A percentile compares a stretch with the other conserved stretches of the same genome.
Evolutionary conservation across 2,329 filamentous ascomycete genomes (phyloP).

Genomic region (Diaporthe helianthi): DNA sequence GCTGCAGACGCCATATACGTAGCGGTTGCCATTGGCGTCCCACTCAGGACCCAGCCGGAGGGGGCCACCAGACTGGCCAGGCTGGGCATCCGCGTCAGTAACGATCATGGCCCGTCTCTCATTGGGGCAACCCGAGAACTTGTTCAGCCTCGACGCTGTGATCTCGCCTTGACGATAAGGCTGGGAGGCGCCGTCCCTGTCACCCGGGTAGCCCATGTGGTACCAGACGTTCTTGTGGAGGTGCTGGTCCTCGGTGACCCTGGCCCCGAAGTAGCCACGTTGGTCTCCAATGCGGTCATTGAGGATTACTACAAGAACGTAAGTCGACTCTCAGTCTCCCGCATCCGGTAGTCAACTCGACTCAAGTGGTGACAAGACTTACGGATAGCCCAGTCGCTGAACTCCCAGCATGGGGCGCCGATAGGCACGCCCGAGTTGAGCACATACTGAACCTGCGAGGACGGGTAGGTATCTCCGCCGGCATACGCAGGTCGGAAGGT

Average conservation of each 20-base stretch:
- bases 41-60: constrained; percentile 10
- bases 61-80: background rate
- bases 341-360: background rate
- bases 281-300: background rate
- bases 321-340: background rate
- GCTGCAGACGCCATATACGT: constrained; percentile 1
- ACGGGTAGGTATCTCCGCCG: background rate
- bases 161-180: background rate
- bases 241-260: background rate
- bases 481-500: background rate
- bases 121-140: background rate
- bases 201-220: background rate
- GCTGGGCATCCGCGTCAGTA: background rate
- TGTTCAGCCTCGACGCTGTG: background rate
- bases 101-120: background rate
- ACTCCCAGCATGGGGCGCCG: constrained; percentile 1
- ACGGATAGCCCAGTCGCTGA: constrained; percentile 3
- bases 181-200: background rate
- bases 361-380: background rate
- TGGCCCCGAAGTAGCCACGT: background rate
- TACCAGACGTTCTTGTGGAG: constrained; percentile 2
- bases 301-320: background rate
- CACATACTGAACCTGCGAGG: background rate
- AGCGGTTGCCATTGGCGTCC: background rate
- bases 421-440: background rate